Percentiles rank a stretch among this genome's conserved stretches.
Conservation (phyloP, 2,329 filamentous ascomycete species). For the Aureobasidium zeae region DNA sequence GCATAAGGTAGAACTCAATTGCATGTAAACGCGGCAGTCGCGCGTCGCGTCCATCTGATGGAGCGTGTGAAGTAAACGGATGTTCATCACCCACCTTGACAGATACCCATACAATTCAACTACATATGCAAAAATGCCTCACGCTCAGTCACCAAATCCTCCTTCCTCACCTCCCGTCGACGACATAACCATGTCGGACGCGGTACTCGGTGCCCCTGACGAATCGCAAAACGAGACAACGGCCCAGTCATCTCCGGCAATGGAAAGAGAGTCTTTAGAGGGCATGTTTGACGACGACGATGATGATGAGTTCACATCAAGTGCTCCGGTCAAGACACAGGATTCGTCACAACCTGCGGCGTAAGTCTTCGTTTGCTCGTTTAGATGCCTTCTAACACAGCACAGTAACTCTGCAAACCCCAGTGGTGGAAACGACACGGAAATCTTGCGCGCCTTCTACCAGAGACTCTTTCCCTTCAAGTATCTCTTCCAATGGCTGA, state of each 20-base stretch:
- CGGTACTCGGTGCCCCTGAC: slow-evolving; percentile 17
- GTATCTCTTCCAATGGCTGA: slow-evolving; percentile 94
- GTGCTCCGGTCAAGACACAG: slow-evolving; percentile 39
- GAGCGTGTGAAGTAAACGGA: too few species aligned
- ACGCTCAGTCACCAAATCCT: slow-evolving; percentile 33
- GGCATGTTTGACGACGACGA: slow-evolving; percentile 52
- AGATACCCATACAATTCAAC: not conserved
- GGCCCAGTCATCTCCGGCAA: slow-evolving; percentile 17
- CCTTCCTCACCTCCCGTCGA: slow-evolving; percentile 26
- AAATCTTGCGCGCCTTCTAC: slow-evolving; percentile 89
- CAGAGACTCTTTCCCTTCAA: slow-evolving; percentile 92
- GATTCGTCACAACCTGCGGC: slow-evolving; percentile 32
- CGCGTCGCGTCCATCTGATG: slow-evolving; percentile 2
- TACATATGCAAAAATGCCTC: slow-evolving; percentile 42
- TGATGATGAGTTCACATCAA: slow-evolving; percentile 50
- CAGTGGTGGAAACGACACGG: slow-evolving; percentile 44
- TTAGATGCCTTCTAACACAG: slow-evolving; percentile 23
- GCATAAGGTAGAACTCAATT: too few species aligned
- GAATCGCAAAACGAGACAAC: slow-evolving; percentile 18
- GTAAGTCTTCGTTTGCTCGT: slow-evolving; percentile 26
- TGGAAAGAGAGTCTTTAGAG: slow-evolving; percentile 40
- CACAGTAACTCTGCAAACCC: slow-evolving; percentile 25
- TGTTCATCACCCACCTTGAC: slow-evolving; percentile 9
- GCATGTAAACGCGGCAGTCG: not conserved
- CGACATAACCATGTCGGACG: slow-evolving; percentile 29